Conservation (phyloP, 331 rosid genomes). For the Arachis monticola region DNA sequence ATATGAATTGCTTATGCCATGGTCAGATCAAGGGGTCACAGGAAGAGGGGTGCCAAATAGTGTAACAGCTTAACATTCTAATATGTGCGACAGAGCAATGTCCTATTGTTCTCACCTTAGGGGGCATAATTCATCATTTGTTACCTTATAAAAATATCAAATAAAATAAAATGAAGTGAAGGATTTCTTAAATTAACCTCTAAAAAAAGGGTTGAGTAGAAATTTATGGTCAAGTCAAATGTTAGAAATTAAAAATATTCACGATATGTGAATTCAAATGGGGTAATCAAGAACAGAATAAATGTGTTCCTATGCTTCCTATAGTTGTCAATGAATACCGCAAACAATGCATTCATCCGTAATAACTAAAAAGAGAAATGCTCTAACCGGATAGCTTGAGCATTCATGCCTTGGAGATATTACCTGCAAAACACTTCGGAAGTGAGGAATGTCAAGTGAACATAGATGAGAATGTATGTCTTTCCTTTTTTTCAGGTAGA, state of each 20-base stretch:
- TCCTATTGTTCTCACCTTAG: background rate
- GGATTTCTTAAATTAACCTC: no score
- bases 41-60: slow-evolving; percentile 63
- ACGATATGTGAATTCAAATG: background rate
- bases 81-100: slow-evolving; percentile 10
- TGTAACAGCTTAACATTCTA: slow-evolving; percentile 31
- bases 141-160: background rate
- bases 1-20: slow-evolving; percentile 52
- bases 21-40: slow-evolving; percentile 52
- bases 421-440: no score
- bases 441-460: no score
- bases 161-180: background rate
- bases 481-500: no score
- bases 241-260: background rate
- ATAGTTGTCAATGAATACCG: no score
- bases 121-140: background rate
- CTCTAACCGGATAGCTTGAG: no score
- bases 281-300: background rate
- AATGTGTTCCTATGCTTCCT: background rate
- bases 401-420: background rate
- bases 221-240: background rate
- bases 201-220: background rate
- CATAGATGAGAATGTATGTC: no score
- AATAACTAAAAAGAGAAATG: background rate
- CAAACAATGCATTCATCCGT: no score